Percentiles rank a stretch among this genome's conserved stretches.
These are phyloP conservation scores for Euphorbia lathyris DNA, from an alignment of 345 rosid species.

Conservation along the genomic window DNA sequence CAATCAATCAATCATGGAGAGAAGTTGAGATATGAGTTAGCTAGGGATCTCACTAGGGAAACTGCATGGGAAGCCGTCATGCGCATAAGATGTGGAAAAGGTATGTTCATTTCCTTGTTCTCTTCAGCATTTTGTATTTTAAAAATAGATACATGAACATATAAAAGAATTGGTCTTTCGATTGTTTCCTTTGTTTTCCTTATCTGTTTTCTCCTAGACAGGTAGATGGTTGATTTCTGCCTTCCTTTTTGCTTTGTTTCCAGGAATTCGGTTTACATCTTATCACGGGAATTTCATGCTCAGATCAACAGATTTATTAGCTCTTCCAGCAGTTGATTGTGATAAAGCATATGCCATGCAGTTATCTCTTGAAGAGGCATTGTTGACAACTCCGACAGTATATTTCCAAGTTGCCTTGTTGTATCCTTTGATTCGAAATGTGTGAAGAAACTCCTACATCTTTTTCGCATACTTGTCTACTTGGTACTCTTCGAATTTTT, in stretches of 20 bases:
- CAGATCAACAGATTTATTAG: slow-evolving; percentile 88
- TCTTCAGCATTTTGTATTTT: not conserved
- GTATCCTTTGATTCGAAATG: slow-evolving; percentile 63
- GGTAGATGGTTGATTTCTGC: slow-evolving; percentile 6
- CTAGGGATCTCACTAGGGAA: slow-evolving; percentile 96
- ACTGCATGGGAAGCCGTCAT: slow-evolving; percentile 99
- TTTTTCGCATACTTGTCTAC: not conserved
- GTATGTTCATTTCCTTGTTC: slow-evolving; percentile 26
- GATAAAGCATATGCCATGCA: slow-evolving; percentile 99
- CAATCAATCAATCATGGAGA: slow-evolving; percentile 71
- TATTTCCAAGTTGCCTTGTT: slow-evolving; percentile 97
- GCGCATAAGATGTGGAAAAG: slow-evolving; percentile 99
- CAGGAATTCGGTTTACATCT: slow-evolving; percentile 87
- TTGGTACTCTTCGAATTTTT: not conserved
- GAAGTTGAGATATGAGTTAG: slow-evolving; percentile 80
- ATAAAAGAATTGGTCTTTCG: not conserved
- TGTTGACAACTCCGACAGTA: slow-evolving; percentile 80
- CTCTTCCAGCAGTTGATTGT: slow-evolving; percentile 98
- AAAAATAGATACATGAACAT: not conserved
- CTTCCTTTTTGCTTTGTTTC: slow-evolving; percentile 18
- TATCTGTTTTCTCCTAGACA: not conserved
- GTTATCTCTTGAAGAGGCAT: slow-evolving; percentile 86
- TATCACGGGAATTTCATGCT: slow-evolving; percentile 99
- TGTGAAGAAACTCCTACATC: slow-evolving; percentile 2
- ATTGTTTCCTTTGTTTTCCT: not conserved